Conservation (phyloP, 805 yeast species). For the Metschnikowia hibisci region DNA sequence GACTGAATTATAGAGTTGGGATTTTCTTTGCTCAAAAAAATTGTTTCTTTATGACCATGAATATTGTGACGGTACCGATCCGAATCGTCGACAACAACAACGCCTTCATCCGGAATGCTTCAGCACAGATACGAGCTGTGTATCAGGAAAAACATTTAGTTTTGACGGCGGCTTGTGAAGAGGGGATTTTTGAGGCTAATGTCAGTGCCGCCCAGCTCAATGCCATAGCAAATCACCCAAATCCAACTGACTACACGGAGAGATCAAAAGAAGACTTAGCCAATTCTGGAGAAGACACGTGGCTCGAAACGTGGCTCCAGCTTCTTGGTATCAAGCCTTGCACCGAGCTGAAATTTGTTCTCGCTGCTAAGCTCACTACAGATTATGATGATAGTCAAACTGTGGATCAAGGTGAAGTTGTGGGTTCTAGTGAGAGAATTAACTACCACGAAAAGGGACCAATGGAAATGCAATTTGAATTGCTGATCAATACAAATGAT, state of each 20-base stretch:
- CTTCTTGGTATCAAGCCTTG: neutral
- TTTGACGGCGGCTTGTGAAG: conserved; percentile 17
- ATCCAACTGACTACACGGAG: no score
- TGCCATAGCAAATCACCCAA: no score
- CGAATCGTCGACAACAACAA: conserved; percentile 7
- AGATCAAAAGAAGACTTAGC: no score
- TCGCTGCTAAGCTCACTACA: conserved; percentile 23
- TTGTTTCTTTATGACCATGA: neutral
- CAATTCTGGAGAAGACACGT: conserved; percentile 10
- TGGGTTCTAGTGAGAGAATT: no score
- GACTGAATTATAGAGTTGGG: no score
- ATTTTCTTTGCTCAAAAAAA: neutral
- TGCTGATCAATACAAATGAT: conserved; percentile 11
- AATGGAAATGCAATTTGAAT: conserved; percentile 5
- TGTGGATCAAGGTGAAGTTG: no score
- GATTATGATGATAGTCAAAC: conserved; percentile 17
- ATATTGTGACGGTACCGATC: conserved; percentile 7
- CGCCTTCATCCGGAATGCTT: conserved; percentile 8
- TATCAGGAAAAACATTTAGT: neutral
- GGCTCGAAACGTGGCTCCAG: conserved; percentile 16
- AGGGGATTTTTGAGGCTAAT: conserved; percentile 15
- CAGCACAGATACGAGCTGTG: conserved; percentile 9
- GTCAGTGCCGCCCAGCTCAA: conserved; percentile 6
- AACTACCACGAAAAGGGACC: no score
- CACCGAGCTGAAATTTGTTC: neutral